Evolutionary conservation across 495 filamentous ascomycete species (phyloP).

Genomic region (Podospora pseudoanserina): DNA sequence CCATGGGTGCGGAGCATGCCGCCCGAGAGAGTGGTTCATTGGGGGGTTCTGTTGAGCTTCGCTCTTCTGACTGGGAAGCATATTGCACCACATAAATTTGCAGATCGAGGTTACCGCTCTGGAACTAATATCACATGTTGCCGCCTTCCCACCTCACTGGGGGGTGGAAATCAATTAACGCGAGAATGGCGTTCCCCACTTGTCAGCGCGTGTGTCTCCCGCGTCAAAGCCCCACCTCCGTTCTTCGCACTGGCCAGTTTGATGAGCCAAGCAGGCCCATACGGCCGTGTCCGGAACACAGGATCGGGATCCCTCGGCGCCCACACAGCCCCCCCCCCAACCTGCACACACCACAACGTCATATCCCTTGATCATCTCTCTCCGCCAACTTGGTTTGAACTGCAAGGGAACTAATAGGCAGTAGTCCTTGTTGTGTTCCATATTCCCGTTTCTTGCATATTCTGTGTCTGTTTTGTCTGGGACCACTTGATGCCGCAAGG

Average conservation of each 20-base stretch:
- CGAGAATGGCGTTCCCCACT: slow-evolving; percentile 3
- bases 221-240: background rate
- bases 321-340: background rate
- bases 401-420: background rate
- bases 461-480: no score
- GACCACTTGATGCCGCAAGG: no score
- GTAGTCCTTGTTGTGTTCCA: no score
- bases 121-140: background rate
- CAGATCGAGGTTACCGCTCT: background rate
- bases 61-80: no score
- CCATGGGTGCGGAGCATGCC: background rate
- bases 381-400: background rate
- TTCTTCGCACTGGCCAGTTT: background rate
- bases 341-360: background rate
- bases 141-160: background rate
- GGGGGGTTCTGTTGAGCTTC: background rate
- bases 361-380: background rate
- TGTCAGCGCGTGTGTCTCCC: background rate
- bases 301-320: background rate
- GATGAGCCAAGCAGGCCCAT: background rate
- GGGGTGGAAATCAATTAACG: slow-evolving; percentile 1
- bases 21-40: background rate
- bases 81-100: background rate
- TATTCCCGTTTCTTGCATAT: background rate
- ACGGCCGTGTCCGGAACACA: slow-evolving; percentile 2